Percentiles rank a stretch among this genome's conserved stretches.
phyloP scores from a whole-genome alignment of 371 early-diverging fungal species.

The Mortierella sp. region DNA sequence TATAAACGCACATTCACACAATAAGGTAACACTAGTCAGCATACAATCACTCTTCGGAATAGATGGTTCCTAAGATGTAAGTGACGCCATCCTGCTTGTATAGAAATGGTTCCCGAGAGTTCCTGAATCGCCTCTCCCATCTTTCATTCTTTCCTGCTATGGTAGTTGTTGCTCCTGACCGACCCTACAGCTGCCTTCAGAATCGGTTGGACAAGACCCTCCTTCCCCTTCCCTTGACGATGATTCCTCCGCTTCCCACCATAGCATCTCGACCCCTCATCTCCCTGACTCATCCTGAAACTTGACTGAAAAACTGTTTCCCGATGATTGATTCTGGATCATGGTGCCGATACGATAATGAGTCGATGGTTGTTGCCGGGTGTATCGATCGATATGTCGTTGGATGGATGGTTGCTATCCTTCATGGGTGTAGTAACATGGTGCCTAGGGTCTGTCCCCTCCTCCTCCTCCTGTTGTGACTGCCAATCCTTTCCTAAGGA shows the following conservation, averaged over 20 bases:
- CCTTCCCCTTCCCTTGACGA: not conserved
- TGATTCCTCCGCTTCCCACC: not conserved
- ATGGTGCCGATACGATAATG: not conserved
- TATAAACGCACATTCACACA: constrained; percentile 35
- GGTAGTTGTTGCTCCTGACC: not conserved
- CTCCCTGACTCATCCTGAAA: not conserved
- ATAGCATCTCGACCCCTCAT: not conserved
- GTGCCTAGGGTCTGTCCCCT: not conserved
- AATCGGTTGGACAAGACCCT: not conserved
- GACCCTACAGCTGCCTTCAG: not conserved
- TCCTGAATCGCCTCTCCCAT: not conserved
- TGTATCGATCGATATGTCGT: constrained; percentile 2
- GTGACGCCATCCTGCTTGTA: not conserved
- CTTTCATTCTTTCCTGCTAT: not conserved
- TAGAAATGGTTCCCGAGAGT: not conserved
- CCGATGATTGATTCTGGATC: not conserved
- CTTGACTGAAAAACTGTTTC: not conserved
- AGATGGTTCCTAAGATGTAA: not conserved
- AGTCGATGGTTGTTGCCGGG: not conserved
- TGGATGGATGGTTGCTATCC: constrained; percentile 10
- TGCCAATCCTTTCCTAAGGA: constrained; percentile 38
- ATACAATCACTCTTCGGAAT: not conserved
- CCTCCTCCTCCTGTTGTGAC: constrained; percentile 19
- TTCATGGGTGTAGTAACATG: not conserved
- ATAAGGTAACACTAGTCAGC: not conserved